Conservation (phyloP, 2,329 filamentous ascomycete genomes). For the Phoma sp. region DNA sequence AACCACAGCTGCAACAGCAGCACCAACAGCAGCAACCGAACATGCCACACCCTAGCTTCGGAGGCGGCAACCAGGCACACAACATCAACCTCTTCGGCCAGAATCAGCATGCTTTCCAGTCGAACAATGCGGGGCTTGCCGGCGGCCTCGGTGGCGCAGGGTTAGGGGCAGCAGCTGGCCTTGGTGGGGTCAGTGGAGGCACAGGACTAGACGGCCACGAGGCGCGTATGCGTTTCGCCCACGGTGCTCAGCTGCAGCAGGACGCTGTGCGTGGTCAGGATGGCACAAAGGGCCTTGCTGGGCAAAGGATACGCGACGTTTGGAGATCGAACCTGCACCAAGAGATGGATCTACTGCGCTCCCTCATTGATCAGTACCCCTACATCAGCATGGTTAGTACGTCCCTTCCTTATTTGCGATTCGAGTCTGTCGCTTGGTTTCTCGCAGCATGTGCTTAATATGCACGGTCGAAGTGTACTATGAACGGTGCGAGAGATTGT, state of each 20-base stretch:
- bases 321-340: conserved; percentile 92
- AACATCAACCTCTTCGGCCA: conserved; percentile 65
- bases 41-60: conserved; percentile 74
- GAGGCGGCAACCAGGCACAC: conserved; percentile 58
- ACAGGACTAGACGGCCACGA: conserved; percentile 86
- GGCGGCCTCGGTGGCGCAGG: conserved; percentile 63
- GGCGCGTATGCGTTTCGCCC: conserved; percentile 84
- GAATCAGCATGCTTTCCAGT: conserved; percentile 48
- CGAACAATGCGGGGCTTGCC: conserved; percentile 61
- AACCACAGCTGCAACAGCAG: conserved; percentile 55
- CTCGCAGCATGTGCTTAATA: conserved; percentile 14
- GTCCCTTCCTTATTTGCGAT: conserved; percentile 18
- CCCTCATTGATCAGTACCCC: conserved; percentile 86
- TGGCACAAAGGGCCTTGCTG: conserved; percentile 64
- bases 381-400: conserved; percentile 93
- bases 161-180: conserved; percentile 61
- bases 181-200: conserved; percentile 56
- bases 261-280: conserved; percentile 60
- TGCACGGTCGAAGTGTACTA: conserved; percentile 16
- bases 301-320: conserved; percentile 86
- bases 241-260: conserved; percentile 66
- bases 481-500: conserved; percentile 10
- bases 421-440: not conserved
- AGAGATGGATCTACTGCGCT: conserved; percentile 85
- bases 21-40: conserved; percentile 43